Evolutionary conservation across 1,284 basidiomycete genomes (phyloP).

Genomic region (Tilletia walkeri): DNA sequence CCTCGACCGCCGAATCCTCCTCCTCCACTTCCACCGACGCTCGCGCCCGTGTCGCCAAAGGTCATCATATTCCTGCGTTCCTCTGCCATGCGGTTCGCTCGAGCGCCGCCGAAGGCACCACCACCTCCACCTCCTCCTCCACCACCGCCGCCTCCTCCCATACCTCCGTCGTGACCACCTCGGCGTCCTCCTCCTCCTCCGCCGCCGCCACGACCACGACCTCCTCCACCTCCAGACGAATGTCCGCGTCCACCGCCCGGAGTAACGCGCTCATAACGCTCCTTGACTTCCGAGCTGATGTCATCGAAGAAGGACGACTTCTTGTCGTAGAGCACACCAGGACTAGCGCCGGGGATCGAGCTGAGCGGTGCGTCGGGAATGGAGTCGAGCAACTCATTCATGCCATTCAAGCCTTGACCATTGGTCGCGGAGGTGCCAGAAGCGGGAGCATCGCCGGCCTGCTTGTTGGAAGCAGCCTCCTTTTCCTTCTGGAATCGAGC

Average conservation of each 20-base stretch:
- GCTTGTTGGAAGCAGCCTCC: not conserved
- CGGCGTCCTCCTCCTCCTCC: conserved; percentile 32
- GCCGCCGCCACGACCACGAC: conserved; percentile 29
- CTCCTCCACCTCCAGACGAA: not conserved
- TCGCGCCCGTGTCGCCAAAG: conserved; percentile 39
- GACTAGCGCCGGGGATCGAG: conserved; percentile 24
- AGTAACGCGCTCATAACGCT: conserved; percentile 37
- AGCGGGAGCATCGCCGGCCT: conserved; percentile 9
- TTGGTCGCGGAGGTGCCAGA: not conserved
- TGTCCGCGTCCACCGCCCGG: not conserved
- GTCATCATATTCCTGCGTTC: conserved; percentile 50
- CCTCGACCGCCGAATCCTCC: conserved; percentile 11
- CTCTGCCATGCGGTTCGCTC: conserved; percentile 44
- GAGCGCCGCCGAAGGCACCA: conserved; percentile 32
- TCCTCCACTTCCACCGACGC: conserved; percentile 5
- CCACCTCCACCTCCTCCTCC: conserved; percentile 30
- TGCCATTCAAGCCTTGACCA: conserved; percentile 13
- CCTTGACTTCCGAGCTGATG: conserved; percentile 50
- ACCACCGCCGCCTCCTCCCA: conserved; percentile 26
- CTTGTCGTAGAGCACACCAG: conserved; percentile 50
- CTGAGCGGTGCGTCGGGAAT: conserved; percentile 31
- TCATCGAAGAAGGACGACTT: conserved; percentile 53
- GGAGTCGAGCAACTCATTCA: conserved; percentile 32
- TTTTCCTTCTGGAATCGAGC: conserved; percentile 48
- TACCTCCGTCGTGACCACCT: conserved; percentile 26